Evolutionary conservation across 2,329 filamentous ascomycete species (phyloP).

Genomic region (Elsinoe fawcettii): DNA sequence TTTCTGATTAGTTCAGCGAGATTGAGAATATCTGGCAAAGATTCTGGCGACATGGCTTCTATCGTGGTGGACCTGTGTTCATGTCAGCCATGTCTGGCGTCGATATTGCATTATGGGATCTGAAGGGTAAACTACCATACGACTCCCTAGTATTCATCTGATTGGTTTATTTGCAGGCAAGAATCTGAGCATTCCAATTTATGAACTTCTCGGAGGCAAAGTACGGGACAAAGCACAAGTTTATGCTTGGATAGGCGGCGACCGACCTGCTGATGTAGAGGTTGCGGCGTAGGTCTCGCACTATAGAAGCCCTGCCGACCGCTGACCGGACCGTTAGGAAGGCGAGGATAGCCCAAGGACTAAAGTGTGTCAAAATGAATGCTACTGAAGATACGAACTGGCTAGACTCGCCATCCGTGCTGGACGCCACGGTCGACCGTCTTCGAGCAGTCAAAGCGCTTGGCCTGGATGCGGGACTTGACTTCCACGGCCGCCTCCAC

Average conservation of each 20-base stretch:
- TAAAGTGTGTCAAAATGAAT: constrained; percentile 67
- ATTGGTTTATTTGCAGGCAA: constrained; percentile 21
- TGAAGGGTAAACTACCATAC: constrained; percentile 47
- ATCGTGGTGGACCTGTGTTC: constrained; percentile 67
- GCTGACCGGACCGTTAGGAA: constrained; percentile 24
- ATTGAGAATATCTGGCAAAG: constrained; percentile 75
- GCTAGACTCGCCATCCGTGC: constrained; percentile 60
- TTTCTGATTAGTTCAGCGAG: constrained; percentile 46
- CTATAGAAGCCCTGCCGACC: neutral
- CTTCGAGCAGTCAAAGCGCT: constrained; percentile 59
- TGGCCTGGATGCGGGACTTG: constrained; percentile 63
- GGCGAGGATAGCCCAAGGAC: constrained; percentile 52
- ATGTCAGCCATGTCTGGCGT: constrained; percentile 70
- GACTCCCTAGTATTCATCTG: no score
- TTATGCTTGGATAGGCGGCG: constrained; percentile 70
- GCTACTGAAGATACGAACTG: constrained; percentile 66
- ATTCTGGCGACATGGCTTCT: constrained; percentile 62
- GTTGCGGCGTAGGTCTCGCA: constrained; percentile 12
- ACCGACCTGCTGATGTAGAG: constrained; percentile 58
- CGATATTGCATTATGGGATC: constrained; percentile 70
- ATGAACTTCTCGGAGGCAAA: constrained; percentile 66
- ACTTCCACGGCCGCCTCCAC: constrained; percentile 69
- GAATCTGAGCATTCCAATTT: constrained; percentile 57
- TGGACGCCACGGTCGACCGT: constrained; percentile 57
- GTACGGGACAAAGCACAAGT: constrained; percentile 61